Evolutionary conservation across 371 early-diverging fungal genomes (phyloP).

Genomic region (Mucor piriformis): DNA sequence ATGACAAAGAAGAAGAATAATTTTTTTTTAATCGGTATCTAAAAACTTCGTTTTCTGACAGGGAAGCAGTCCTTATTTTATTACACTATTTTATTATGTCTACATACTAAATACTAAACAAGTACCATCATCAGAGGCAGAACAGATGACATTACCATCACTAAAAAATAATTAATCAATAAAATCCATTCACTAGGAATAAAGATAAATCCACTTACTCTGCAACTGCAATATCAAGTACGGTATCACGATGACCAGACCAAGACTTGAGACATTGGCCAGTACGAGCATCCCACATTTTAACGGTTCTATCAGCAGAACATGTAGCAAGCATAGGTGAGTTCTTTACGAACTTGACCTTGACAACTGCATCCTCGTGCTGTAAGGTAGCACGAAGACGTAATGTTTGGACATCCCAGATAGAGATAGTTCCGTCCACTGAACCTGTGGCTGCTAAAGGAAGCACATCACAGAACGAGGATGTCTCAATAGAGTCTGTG

Average conservation of each 20-base stretch:
- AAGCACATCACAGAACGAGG: constrained; percentile 69
- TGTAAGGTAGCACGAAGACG: constrained; percentile 68
- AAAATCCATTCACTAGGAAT: background rate
- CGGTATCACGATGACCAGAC: constrained; percentile 86
- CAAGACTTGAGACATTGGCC: constrained; percentile 66
- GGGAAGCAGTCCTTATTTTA: background rate
- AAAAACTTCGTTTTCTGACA: background rate
- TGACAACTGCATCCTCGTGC: constrained; percentile 87
- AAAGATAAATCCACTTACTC: constrained; percentile 32
- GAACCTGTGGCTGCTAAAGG: constrained; percentile 86
- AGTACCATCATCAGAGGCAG: constrained; percentile 82
- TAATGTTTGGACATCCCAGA: constrained; percentile 87
- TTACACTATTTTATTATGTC: background rate
- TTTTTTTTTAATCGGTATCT: background rate
- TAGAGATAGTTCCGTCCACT: constrained; percentile 82
- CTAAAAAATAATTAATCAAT: constrained; percentile 24
- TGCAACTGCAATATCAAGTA: constrained; percentile 82
- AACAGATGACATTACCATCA: constrained; percentile 76
- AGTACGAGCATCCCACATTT: constrained; percentile 87
- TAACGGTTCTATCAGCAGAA: constrained; percentile 78
- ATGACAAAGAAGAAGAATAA: background rate
- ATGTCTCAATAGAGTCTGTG: constrained; percentile 77
- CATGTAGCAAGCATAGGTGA: constrained; percentile 69
- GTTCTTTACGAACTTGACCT: constrained; percentile 70
- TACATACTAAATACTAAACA: constrained; percentile 67